Base-by-base conservation (phyloP, 2,329 filamentous ascomycete species). In the Colletotrichum simmondsii region DNA sequence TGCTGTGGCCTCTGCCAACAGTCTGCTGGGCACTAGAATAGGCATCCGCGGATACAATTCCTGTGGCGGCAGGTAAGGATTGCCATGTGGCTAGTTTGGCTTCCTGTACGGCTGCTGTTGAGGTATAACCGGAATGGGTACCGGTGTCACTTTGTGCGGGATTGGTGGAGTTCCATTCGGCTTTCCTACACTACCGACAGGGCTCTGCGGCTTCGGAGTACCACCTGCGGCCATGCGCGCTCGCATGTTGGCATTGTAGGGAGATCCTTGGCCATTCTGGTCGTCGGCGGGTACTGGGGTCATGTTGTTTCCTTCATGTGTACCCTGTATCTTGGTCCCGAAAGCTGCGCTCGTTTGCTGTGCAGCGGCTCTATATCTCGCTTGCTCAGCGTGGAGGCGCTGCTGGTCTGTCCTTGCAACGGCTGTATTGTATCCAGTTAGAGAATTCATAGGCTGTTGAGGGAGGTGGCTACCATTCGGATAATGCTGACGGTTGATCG, bases 251-350 rank as follows among this genome's bases (percentile, higher is more conserved):
- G 80, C 81, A 61, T 82, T 77, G 76, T 83, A 82, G 30, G 80
- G 76, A 58, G 68, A 71, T 8, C 79, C 76, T 42, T 84, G 81
- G 35, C 81, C 78, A 14, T 77, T 78, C 24, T 52, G 62, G 12
- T 79, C 79, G 35, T 79, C 80, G 10, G 83, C 75, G 0, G 83
- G 82, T 24, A 84, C 82, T 24, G 82, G 82, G n/a, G 80, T 80
- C 24, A 85, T 77, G 22, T 82, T 77, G 22, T 82, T 82, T 0
- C 80, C 75, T 4, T 82, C 75, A 71, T 86, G 71, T 81, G 87
- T 72, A 82, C 94, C 65, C 81, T 90, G 14, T 77, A 84, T 81
- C 77, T 83, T 85, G 59, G 85, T 82, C 24, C 80, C 80, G 68
- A 85, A 84, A 70, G 83, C 82, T 71, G 80, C 79, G 26, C 82